phyloP scores from a whole-genome alignment of 176 grass and related monocot species.

The Phoenix roebelenii region DNA sequence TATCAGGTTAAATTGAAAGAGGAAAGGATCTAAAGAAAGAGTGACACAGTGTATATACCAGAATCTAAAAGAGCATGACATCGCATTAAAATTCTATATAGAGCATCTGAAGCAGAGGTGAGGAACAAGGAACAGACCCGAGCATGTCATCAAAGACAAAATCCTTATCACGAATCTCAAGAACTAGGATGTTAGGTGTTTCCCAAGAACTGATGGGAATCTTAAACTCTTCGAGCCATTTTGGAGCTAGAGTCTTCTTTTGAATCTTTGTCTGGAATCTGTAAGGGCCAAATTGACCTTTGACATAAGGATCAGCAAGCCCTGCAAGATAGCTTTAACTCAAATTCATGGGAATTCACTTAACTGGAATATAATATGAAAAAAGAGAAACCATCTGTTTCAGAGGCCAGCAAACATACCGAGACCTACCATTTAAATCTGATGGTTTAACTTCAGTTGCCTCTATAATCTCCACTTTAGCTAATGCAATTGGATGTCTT shows the following conservation, averaged over 20 bases:
- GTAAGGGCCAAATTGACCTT: constrained; percentile 55
- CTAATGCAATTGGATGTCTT: constrained; percentile 63
- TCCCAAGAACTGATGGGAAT: constrained; percentile 89
- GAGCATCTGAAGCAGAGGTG: too few species aligned
- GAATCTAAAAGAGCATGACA: too few species aligned
- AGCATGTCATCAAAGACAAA: constrained; percentile 82
- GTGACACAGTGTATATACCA: too few species aligned
- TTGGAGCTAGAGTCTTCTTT: constrained; percentile 67
- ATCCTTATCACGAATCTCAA: constrained; percentile 83
- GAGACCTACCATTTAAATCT: constrained; percentile 77
- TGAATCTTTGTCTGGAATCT: constrained; percentile 83
- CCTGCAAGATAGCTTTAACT: constrained; percentile 33
- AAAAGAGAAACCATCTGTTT: too few species aligned
- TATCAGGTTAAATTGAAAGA: too few species aligned
- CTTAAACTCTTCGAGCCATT: constrained; percentile 94
- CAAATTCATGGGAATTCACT: not conserved
- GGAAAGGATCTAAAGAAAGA: too few species aligned
- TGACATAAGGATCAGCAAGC: constrained; percentile 89
- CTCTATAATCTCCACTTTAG: constrained; percentile 81
- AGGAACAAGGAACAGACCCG: constrained; percentile 40
- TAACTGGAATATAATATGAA: not conserved
- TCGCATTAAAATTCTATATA: too few species aligned
- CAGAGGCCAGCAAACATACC: constrained; percentile 11
- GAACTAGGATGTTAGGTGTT: constrained; percentile 51
- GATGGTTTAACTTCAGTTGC: constrained; percentile 83